These are phyloP conservation scores for Paramecium octaurelia DNA, from an alignment of 73 alveolate genomes.

Conservation along the genomic window DNA sequence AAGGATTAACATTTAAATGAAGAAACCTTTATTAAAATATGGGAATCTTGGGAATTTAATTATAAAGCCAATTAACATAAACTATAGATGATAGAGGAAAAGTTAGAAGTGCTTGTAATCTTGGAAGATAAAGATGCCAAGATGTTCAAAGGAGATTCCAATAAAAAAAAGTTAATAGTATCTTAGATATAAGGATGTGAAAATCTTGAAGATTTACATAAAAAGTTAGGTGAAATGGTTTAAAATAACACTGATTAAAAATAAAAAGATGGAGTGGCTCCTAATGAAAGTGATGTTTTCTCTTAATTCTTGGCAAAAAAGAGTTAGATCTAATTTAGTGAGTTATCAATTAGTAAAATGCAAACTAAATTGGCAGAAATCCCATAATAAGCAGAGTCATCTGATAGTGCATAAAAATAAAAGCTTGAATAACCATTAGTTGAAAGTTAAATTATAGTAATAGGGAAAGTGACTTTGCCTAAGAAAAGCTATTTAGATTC, in stretches of 20 bases:
- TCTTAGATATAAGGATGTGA: conserved; percentile 25
- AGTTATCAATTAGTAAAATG: conserved; percentile 17
- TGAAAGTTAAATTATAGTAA: not conserved
- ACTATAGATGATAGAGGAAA: conserved; percentile 9
- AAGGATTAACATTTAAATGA: conserved; percentile 1
- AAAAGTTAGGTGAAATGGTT: conserved; percentile 5
- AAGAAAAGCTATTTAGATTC: conserved; percentile 5
- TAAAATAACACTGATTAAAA: not conserved
- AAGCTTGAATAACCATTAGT: not conserved
- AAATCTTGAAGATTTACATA: not conserved
- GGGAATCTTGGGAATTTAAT: conserved; percentile 33
- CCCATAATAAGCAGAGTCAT: not conserved
- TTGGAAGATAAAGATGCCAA: conserved; percentile 12
- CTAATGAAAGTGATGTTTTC: not conserved
- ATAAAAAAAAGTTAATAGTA: not conserved
- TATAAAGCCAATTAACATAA: not conserved
- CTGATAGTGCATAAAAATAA: not conserved
- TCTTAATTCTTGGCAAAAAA: not conserved
- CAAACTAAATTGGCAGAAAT: not conserved
- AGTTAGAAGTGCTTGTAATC: not conserved
- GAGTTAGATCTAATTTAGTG: not conserved
- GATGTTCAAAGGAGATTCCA: not conserved
- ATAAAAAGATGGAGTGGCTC: not conserved
- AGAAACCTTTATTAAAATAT: not conserved
- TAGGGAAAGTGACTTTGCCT: not conserved